Conservation (phyloP, 2,329 filamentous ascomycete species). For the Rutstroemia sp. region DNA sequence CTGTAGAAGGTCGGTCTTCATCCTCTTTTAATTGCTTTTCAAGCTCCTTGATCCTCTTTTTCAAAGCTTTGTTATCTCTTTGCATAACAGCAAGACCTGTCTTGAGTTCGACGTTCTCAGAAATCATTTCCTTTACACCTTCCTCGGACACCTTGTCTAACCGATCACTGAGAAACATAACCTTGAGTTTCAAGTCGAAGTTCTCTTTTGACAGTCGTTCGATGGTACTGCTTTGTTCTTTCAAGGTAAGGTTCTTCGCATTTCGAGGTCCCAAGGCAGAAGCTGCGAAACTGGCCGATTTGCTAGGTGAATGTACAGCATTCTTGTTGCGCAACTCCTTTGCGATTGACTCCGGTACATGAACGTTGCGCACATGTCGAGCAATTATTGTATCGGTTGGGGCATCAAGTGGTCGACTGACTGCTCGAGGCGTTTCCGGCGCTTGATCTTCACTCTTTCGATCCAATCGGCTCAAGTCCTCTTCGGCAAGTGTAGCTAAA, state of each 20-base stretch:
- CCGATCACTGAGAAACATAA: constrained; percentile 92
- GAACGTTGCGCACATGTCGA: constrained; percentile 81
- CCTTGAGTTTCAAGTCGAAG: constrained; percentile 93
- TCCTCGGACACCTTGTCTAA: constrained; percentile 91
- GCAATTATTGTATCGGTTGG: constrained; percentile 86
- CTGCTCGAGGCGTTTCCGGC: constrained; percentile 65
- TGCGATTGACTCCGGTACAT: constrained; percentile 82
- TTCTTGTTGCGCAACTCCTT: constrained; percentile 77
- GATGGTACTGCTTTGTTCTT: constrained; percentile 96
- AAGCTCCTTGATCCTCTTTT: constrained; percentile 75
- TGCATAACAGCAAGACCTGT: constrained; percentile 83
- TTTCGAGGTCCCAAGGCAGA: constrained; percentile 43
- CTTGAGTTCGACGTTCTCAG: constrained; percentile 92
- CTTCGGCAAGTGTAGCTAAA: constrained; percentile 53
- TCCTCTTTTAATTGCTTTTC: constrained; percentile 70
- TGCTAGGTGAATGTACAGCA: constrained; percentile 51
- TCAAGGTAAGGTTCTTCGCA: constrained; percentile 74
- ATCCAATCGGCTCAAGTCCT: constrained; percentile 39
- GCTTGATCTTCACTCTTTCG: constrained; percentile 40
- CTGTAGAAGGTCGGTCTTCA: constrained; percentile 54
- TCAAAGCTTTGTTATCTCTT: constrained; percentile 80
- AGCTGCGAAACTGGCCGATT: constrained; percentile 41
- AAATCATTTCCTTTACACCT: constrained; percentile 95
- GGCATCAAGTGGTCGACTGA: constrained; percentile 45
- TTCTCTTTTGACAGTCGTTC: constrained; percentile 96